Evolutionary conservation across 2,329 filamentous ascomycete genomes (phyloP), one percentile per base, ranked within the genome.

Genomic region (Epichloe gansuensis): DNA sequence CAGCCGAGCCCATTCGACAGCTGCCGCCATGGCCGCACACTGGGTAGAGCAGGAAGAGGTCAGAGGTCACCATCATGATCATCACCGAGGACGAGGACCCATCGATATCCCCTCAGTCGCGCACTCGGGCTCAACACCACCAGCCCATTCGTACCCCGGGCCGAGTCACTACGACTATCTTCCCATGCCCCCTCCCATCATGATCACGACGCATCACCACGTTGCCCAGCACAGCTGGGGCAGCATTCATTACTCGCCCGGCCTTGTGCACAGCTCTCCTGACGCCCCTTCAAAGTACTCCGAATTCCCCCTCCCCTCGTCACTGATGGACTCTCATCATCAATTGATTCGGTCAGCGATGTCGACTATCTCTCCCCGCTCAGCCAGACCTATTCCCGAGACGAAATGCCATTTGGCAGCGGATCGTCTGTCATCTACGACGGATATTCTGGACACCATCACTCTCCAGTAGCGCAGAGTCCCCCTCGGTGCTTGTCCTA

Each of bases 331-430:
- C 68, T 81, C 34, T 76, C 77, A 1, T 73, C 76, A 0, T 78
- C 77, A 0, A 70, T 80, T 52, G 80, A 82, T 57, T 77, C 80
- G 2, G 71, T 83, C 52, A 82, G 78, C 62, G 80, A 83, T 28
- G 74, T 78, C 54, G 80, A 83, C 60, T 83, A 83, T 60, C 67
- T 81, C 60, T 83, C 81, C 3, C 80, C 81, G 8, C 71, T 83
- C 57, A 75, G 73, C 63, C 79, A 81, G 56, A 68, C 67, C 56
- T 81, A 70, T 75, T 75, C 56, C 67, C 78, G 77, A 56, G 79
- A 83, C 31, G 79, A 83, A 21, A 67, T 80, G 25, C 70, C 75
- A 3, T 81, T 76, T 59, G 68, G 79, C 53, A 72, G 77, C 60
- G 81, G 76, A 65, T 77, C 79, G 5, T 70, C 71, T 4, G 70